Percentiles rank a stretch among this genome's conserved stretches.
Evolutionary conservation across 768 basidiomycete genomes (phyloP).

Genomic region (Kwoniella mangroviensis): DNA sequence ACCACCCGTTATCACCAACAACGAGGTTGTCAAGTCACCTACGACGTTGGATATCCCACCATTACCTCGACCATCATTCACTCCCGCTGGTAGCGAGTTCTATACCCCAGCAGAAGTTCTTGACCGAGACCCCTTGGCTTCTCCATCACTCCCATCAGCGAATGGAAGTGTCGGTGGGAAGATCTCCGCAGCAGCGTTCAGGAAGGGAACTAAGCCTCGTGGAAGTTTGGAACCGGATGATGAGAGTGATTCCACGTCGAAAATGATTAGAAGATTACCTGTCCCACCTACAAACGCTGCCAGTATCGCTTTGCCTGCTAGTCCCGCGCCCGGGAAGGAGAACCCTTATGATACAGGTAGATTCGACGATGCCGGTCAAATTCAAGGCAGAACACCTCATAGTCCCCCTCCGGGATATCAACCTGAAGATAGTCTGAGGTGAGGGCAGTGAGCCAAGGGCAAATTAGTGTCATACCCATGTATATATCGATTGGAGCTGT

Average conservation of each 20-base stretch:
- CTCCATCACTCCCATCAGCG: neutral
- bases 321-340: constrained; percentile 16
- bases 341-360: constrained; percentile 13
- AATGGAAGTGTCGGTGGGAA: constrained; percentile 31
- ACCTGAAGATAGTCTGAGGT: constrained; percentile 11
- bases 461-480: no score
- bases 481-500: no score
- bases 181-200: constrained; percentile 50
- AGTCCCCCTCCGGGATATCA: constrained; percentile 12
- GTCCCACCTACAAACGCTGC: constrained; percentile 34
- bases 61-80: constrained; percentile 9
- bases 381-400: neutral
- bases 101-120: constrained; percentile 24
- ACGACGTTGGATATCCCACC: constrained; percentile 6
- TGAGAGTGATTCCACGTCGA: constrained; percentile 19
- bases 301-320: constrained; percentile 21
- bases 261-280: constrained; percentile 32
- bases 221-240: constrained; percentile 28
- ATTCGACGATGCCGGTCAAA: constrained; percentile 1
- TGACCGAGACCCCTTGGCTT: constrained; percentile 14
- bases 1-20: neutral
- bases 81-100: constrained; percentile 20
- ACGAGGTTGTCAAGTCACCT: constrained; percentile 11
- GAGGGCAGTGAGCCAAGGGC: neutral
- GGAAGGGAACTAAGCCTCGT: constrained; percentile 30